Base-by-base conservation (phyloP, 768 basidiomycete genomes). In the Pholiota molesta region DNA sequence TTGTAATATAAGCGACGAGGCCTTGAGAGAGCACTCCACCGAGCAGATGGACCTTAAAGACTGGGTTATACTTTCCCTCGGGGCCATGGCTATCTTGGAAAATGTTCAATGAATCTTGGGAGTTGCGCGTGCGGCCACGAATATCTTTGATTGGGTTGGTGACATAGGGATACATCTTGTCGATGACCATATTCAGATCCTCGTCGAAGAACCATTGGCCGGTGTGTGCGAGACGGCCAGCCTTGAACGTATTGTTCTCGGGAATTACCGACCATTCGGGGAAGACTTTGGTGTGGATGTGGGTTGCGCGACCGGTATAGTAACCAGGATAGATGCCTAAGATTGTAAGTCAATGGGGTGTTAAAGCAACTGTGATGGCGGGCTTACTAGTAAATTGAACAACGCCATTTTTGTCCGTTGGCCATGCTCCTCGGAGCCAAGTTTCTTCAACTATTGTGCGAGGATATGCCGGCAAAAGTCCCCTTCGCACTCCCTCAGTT, bases 131-230 rank as follows among this genome's bases (percentile, higher is more conserved):
- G 26, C 84, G 79, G 0, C 84, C 84, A 19, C 72, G 67, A 0
- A 75, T 81, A 44, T 81, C 64, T 16, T 77, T 75, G 65, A 84
- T 81, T 2, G 82, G 83, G 65, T 86, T 86, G 29, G 73, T 73
- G 16, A 76, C 69, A 62, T 86, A 86, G 0, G 84, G 84, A 62
- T 78, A 76, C 83, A 85, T 84, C 78, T 83, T 80, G 64, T 84
- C 83, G 13, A 86, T 71, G 16, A 79, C 72, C 40, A 77, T 62
- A 62, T 83, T 84, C 49, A 83, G 71, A 2, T 81, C 80, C 61
- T 86, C 84, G 44, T 84, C 82, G 54, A 86, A 86, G 77, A 84
- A 86, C 68, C 82, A 84, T 63, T 86, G 84, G 1, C 84, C 84
- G 16, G 76, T 75, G 65, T 86, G 84, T 1, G 74, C 69, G 2